Conservation (phyloP, 176 grass and related monocot species). For the Eremochloa ophiuroides region DNA sequence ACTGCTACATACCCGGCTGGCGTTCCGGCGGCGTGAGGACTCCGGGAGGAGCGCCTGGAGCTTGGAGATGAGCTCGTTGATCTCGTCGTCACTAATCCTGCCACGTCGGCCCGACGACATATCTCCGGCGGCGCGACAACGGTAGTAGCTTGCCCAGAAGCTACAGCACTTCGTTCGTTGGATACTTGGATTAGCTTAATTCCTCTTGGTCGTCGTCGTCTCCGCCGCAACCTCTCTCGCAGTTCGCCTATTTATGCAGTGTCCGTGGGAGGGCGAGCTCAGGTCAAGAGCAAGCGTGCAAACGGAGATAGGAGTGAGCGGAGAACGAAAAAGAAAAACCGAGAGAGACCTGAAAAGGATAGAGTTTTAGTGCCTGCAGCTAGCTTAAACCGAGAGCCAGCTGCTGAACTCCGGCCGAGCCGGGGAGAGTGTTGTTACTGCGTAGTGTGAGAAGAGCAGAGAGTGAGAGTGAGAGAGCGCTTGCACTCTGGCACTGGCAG, state of each 20-base stretch:
- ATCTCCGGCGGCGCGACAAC: constrained; percentile 11
- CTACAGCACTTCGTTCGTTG: neutral
- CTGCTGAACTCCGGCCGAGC: neutral
- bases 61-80: constrained; percentile 92
- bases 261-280: neutral
- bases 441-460: neutral
- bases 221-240: neutral
- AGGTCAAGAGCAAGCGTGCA: constrained; percentile 11
- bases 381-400: neutral
- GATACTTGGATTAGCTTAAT: too few relatives aligned
- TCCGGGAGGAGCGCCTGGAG: constrained; percentile 79
- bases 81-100: constrained; percentile 89
- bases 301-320: neutral
- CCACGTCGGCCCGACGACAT: constrained; percentile 53
- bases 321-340: neutral
- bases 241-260: neutral
- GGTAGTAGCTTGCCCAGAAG: neutral
- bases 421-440: neutral
- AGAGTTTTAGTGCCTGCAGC: neutral
- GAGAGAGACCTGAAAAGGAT: constrained; percentile 17
- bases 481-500: neutral
- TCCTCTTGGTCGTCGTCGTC: neutral
- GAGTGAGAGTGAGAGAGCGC: neutral
- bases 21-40: constrained; percentile 55
- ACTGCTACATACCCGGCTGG: constrained; percentile 48